Base-by-base conservation (phyloP, 2,329 filamentous ascomycete genomes). In the Hypoxylon sp. region DNA sequence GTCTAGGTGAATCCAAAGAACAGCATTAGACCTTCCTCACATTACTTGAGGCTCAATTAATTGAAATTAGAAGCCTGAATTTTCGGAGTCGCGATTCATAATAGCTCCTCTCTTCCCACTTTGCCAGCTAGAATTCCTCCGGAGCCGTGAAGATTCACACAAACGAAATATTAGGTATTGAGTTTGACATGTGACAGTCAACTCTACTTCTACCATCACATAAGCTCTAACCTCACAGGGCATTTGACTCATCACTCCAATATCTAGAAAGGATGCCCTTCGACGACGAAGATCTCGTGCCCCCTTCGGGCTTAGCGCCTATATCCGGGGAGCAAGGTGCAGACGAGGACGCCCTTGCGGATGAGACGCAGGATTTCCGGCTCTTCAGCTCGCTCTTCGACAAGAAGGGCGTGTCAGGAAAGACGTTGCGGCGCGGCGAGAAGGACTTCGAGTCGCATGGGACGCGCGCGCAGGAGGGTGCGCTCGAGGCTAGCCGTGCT, bases 381-480 rank as follows among this genome's bases (percentile, higher is more conserved):
- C 90, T 94, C 68, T 90, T 90, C 69, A 82, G 82, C 2, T 81
- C 85, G 30, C 80, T 87, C 68, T 84, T 85, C 68, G 78, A 82
- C 67, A 86, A 87, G 75, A 64, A 69, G 43, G 65, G 71, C 41
- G 73, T 73, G 46, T 85, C 85, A 7, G 79, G 84, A 55, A 88
- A 89, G 73, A 86, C 94, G 10, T 93, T 97, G 36, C 94, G 95
- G 72, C 93, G 94, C 70, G 96, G 96, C 67, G 94, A 97, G 79
- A 99, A 99, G 80, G 96, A 99, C 82, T 99, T 98, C 79, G 96
- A 98, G 81, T 90, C 92, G 28, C 94, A 98, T 80, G 92, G 93
- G 51, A 98, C 96, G 2, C 87, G 88, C 32, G 89, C 92, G 32
- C 96, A 99, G 80, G 89, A 91, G 71, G 86, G 87, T 62, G 88